Conservation (phyloP, 208 protist genomes). For the Trypanosoma cruzi region DNA sequence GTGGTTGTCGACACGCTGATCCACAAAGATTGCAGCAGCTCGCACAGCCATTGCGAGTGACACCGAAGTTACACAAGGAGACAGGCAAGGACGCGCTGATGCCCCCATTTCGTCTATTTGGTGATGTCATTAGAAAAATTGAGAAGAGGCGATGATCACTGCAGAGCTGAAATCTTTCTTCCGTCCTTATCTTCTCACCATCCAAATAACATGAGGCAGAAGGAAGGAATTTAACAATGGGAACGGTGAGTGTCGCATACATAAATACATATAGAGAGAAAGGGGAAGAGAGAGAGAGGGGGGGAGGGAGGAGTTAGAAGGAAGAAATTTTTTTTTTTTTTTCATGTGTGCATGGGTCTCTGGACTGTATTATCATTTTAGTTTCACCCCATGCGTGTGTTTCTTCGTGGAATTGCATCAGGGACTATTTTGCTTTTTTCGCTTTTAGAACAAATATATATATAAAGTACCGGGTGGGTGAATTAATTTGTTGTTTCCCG, state of each 20-base stretch:
- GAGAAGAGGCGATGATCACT: constrained; percentile 5
- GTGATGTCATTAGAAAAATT: constrained; percentile 20
- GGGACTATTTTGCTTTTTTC: too few species aligned
- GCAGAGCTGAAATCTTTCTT: constrained; percentile 16
- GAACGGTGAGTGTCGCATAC: background rate
- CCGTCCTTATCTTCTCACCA: too few species aligned
- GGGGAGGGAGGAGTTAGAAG: background rate
- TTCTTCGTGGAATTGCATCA: too few species aligned
- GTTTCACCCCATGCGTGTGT: too few species aligned
- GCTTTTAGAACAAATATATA: too few species aligned
- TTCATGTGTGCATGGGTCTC: background rate
- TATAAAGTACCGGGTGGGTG: too few species aligned
- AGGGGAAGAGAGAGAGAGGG: background rate
- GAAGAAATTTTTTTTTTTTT: background rate
- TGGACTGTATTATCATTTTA: too few species aligned
- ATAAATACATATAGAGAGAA: too few species aligned
- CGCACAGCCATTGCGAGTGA: constrained; percentile 51
- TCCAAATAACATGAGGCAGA: background rate
- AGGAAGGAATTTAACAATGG: background rate
- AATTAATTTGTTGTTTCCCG: too few species aligned
- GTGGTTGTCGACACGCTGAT: constrained; percentile 17
- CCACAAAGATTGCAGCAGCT: constrained; percentile 41
- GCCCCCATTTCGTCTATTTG: constrained; percentile 62
- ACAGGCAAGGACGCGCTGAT: constrained; percentile 25
- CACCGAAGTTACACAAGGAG: constrained; percentile 33